Evolutionary conservation across 169 alveolate genomes (phyloP).

Genomic region (Plasmodium cynomolgi): DNA sequence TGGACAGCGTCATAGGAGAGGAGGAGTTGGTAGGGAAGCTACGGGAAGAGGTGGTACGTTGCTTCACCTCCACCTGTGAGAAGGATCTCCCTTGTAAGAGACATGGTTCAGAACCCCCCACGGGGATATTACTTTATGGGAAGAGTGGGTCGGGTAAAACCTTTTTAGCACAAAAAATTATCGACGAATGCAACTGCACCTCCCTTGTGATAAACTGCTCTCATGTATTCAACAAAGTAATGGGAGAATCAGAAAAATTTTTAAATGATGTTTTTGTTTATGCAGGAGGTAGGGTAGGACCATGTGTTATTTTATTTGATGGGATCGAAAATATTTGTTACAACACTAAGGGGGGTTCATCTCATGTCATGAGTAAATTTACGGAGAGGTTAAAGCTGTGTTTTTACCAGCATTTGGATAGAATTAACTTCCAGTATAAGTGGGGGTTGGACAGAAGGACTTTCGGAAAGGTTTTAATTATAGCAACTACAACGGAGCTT

Average conservation of each 20-base stretch:
- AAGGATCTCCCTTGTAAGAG: background rate
- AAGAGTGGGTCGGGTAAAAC: slow-evolving; percentile 63
- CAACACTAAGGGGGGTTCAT: background rate
- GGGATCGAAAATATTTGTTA: slow-evolving; percentile 46
- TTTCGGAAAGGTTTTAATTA: background rate
- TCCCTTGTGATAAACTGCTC: slow-evolving; percentile 53
- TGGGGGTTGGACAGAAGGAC: background rate
- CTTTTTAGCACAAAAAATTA: slow-evolving; percentile 12
- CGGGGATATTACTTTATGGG: slow-evolving; percentile 35
- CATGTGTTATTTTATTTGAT: slow-evolving; percentile 50
- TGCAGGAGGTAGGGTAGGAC: slow-evolving; percentile 39
- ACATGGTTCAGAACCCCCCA: background rate
- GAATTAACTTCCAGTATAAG: slow-evolving; percentile 24
- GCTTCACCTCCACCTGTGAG: background rate
- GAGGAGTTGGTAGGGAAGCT: background rate
- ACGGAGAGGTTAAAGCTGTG: slow-evolving; percentile 47
- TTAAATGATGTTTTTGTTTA: slow-evolving; percentile 31
- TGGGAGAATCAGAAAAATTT: slow-evolving; percentile 73
- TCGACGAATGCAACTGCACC: slow-evolving; percentile 73
- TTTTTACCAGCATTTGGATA: slow-evolving; percentile 53
- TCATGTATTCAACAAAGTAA: slow-evolving; percentile 44
- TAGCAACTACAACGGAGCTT: slow-evolving; percentile 37
- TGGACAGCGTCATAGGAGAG: slow-evolving; percentile 23
- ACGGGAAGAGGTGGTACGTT: slow-evolving; percentile 4
- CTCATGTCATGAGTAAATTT: background rate